Percentiles rank a stretch among this genome's conserved stretches.
Evolutionary conservation across 495 filamentous ascomycete species (phyloP).

Genomic region (Cladorrhinum samala): DNA sequence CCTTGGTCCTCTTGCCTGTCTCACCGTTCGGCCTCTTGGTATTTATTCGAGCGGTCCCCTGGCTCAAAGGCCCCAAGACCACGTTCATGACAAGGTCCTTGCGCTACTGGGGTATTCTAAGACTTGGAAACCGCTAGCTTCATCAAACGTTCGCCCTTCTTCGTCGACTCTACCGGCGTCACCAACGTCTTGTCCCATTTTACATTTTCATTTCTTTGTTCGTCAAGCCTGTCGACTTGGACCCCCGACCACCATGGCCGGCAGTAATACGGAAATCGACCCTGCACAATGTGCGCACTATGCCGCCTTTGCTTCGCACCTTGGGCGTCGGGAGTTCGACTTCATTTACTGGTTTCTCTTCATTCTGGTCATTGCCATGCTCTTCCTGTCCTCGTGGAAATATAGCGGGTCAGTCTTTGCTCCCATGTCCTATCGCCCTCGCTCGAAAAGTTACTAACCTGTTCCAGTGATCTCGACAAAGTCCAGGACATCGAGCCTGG

Average conservation of each 20-base stretch:
- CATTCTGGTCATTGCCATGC: conserved; percentile 29
- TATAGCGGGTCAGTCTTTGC: conserved; percentile 34
- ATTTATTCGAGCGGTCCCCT: conserved; percentile 7
- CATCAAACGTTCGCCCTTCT: conserved; percentile 6
- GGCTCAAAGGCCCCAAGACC: background rate
- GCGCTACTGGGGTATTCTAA: conserved; percentile 5
- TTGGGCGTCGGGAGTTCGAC: conserved; percentile 37
- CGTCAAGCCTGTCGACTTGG: background rate
- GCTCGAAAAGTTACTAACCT: background rate
- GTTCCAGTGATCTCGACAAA: conserved; percentile 15
- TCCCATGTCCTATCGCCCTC: background rate
- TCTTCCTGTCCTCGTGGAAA: conserved; percentile 35
- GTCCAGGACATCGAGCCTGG: conserved; percentile 17
- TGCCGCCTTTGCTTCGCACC: conserved; percentile 36
- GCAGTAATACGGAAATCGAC: conserved; percentile 27
- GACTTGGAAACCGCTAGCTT: conserved; percentile 7
- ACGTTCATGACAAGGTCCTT: conserved; percentile 1
- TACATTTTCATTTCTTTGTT: background rate
- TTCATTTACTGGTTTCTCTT: conserved; percentile 45
- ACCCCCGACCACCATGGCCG: conserved; percentile 26
- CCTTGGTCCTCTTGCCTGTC: conserved; percentile 1
- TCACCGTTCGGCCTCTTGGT: conserved; percentile 1
- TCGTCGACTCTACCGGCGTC: background rate
- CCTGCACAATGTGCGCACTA: conserved; percentile 36
- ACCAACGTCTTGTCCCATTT: background rate